These are phyloP conservation scores for Boletales sp. DNA, from an alignment of 768 basidiomycete genomes.

Conservation along the genomic window DNA sequence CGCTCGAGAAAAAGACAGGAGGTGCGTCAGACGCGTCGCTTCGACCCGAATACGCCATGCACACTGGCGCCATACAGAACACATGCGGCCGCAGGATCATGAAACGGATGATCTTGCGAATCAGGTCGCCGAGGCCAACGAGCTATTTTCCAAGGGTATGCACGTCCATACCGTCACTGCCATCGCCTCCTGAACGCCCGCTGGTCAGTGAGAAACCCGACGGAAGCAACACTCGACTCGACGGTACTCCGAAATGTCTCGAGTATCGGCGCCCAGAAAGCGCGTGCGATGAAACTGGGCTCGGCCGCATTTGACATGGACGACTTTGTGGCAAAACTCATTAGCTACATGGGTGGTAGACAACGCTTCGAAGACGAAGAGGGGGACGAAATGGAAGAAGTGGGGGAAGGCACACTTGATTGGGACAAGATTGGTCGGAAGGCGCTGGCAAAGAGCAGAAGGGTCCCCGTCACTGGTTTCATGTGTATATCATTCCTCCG, in stretches of 20 bases:
- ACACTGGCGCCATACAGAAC: conserved; percentile 28
- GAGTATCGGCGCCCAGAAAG: conserved; percentile 78
- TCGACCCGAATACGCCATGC: not conserved
- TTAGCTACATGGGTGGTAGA: conserved; percentile 73
- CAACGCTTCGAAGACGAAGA: conserved; percentile 44
- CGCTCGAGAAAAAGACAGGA: conserved; percentile 58
- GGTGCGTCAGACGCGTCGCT: conserved; percentile 38
- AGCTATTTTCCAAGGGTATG: conserved; percentile 61
- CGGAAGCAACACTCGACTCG: conserved; percentile 90
- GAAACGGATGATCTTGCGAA: conserved; percentile 52
- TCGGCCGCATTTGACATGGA: conserved; percentile 88
- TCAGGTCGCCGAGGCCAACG: conserved; percentile 55
- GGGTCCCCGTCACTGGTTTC: conserved; percentile 81
- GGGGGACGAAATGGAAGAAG: conserved; percentile 52
- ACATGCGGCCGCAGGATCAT: conserved; percentile 52
- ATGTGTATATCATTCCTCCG: conserved; percentile 54
- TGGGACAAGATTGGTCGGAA: conserved; percentile 88
- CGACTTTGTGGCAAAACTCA: conserved; percentile 78
- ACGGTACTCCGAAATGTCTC: conserved; percentile 73
- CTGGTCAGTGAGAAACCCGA: conserved; percentile 67
- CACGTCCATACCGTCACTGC: not conserved
- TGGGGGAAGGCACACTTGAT: conserved; percentile 51
- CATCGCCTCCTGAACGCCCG: not conserved
- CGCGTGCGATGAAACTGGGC: conserved; percentile 87
- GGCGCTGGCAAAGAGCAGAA: conserved; percentile 73